Percentiles rank a stretch among this genome's conserved stretches.
Evolutionary conservation across 2,329 filamentous ascomycete genomes (phyloP).

Genomic region (Lizonia empirigonia): DNA sequence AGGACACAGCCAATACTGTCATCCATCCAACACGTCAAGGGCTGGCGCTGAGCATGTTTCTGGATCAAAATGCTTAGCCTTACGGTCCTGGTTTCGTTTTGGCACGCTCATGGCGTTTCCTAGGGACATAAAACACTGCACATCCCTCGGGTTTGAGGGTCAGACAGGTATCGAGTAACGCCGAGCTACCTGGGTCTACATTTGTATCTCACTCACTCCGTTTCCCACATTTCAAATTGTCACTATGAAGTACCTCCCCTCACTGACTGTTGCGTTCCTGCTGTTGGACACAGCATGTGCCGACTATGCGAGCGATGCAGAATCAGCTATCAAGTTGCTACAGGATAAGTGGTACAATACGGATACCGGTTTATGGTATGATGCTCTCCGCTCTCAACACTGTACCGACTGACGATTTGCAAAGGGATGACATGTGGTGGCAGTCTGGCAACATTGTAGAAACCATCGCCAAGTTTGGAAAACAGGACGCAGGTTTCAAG

Average conservation of each 20-base stretch:
- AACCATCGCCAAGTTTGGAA: slow-evolving; percentile 41
- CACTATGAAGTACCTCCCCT: slow-evolving; percentile 23
- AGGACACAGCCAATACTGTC: slow-evolving; percentile 17
- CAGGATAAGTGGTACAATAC: slow-evolving; percentile 43
- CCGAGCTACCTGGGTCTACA: neutral
- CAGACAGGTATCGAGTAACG: neutral
- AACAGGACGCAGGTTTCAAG: slow-evolving; percentile 36
- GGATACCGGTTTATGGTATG: slow-evolving; percentile 44
- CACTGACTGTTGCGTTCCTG: slow-evolving; percentile 11
- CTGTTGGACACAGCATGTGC: slow-evolving; percentile 15
- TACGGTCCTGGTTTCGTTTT: slow-evolving; percentile 19
- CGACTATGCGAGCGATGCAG: slow-evolving; percentile 36
- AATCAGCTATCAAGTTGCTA: slow-evolving; percentile 35
- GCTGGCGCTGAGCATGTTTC: slow-evolving; percentile 20
- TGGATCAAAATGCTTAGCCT: slow-evolving; percentile 15
- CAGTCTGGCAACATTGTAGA: slow-evolving; percentile 47
- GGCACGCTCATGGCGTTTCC: slow-evolving; percentile 18
- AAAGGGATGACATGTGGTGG: slow-evolving; percentile 43
- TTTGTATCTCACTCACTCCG: neutral
- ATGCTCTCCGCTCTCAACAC: neutral
- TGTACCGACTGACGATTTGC: neutral
- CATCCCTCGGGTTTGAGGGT: slow-evolving; percentile 8
- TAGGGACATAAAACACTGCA: slow-evolving; percentile 27
- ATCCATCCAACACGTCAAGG: slow-evolving; percentile 24
- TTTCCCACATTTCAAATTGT: neutral